A percentile compares a stretch with the other conserved stretches of the same genome.
phyloP scores from a whole-genome alignment of 202 grass and related monocot genomes.

The Dendrocalamus latiflorus region DNA sequence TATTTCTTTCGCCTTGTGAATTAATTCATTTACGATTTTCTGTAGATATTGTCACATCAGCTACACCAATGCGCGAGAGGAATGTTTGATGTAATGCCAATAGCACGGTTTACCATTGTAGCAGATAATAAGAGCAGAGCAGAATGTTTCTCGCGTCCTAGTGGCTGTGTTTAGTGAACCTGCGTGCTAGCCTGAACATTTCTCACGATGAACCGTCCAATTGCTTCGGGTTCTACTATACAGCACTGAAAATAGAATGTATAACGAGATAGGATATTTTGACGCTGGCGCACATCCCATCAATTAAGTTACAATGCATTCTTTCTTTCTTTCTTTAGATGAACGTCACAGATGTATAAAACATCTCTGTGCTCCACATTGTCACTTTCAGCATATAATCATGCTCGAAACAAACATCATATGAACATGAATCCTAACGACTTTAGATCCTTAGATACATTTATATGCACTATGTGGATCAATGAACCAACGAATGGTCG shows the following conservation, averaged over 20 bases:
- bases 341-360: constrained; percentile 20
- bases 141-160: not conserved
- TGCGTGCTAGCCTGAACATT: not conserved
- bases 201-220: not conserved
- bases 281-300: not conserved
- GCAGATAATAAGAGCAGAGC: not conserved
- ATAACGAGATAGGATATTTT: not conserved
- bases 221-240: not conserved
- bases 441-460: constrained; percentile 5
- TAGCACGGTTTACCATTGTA: not conserved
- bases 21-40: not conserved
- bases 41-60: not conserved
- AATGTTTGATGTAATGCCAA: not conserved
- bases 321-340: not conserved
- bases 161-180: not conserved
- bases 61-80: not conserved
- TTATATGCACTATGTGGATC: constrained; percentile 2
- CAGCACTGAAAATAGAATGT: not conserved
- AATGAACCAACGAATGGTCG: constrained; percentile 15
- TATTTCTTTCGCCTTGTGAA: not conserved
- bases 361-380: not conserved
- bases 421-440: constrained; percentile 24
- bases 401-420: not conserved
- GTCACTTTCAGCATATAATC: not conserved
- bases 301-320: not conserved